These are phyloP conservation scores for Botrytis tulipae DNA, from an alignment of 2,329 filamentous ascomycete species.

Conservation along the genomic window DNA sequence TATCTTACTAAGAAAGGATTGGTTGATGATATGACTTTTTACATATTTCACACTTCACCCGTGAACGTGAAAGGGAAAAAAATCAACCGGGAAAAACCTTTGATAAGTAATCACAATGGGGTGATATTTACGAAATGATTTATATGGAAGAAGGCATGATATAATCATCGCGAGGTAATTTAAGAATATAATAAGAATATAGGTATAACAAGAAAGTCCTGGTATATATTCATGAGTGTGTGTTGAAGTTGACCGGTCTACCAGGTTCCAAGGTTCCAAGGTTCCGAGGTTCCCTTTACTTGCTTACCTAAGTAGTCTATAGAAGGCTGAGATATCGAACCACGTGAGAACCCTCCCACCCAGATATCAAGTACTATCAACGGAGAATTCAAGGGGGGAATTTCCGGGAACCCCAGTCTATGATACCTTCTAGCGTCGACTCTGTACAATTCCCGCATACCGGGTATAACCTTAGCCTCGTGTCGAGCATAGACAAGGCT, in stretches of 20 bases:
- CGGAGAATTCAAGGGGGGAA: neutral
- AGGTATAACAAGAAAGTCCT: neutral
- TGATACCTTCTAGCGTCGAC: neutral
- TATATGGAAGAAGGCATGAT: neutral
- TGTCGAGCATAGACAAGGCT: conserved; percentile 2
- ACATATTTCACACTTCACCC: neutral
- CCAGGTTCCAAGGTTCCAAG: too few species aligned
- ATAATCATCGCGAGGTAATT: neutral
- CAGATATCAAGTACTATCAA: too few species aligned
- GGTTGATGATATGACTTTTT: neutral
- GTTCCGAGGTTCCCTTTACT: neutral
- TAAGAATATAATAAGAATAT: neutral
- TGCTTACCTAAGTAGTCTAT: neutral
- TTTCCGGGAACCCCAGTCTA: neutral
- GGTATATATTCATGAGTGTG: neutral
- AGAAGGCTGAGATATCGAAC: neutral
- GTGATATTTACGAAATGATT: conserved; percentile 3
- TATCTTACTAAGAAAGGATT: neutral
- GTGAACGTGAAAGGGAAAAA: neutral
- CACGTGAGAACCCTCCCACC: neutral
- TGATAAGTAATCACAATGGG: neutral
- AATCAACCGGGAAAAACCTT: conserved; percentile 7
- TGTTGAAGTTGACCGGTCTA: neutral
- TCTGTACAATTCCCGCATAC: neutral
- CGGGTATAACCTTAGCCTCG: conserved; percentile 1